phyloP scores from a whole-genome alignment of 2,329 filamentous ascomycete species.

The Anthostomella pinea region DNA sequence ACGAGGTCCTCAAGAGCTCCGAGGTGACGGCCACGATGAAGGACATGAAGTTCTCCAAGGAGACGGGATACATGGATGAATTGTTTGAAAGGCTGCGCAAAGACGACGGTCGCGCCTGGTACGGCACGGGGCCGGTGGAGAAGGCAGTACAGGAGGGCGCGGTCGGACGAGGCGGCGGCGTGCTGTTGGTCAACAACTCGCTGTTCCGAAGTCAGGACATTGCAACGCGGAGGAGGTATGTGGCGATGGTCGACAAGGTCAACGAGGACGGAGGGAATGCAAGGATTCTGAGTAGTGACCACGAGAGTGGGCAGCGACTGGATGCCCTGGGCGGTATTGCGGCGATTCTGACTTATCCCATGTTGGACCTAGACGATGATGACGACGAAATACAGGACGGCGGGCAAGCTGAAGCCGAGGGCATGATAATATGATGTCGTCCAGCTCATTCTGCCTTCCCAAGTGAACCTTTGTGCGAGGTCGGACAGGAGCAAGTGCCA shows the following conservation, averaged over 20 bases:
- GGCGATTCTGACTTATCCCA: conserved; percentile 84
- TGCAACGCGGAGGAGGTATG: conserved; percentile 73
- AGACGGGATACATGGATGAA: conserved; percentile 80
- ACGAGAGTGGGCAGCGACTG: conserved; percentile 86
- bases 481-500: too few relatives aligned
- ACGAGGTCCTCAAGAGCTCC: conserved; percentile 79
- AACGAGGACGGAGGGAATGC: conserved; percentile 82
- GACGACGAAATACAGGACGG: conserved; percentile 38
- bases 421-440: conserved; percentile 27
- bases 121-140: conserved; percentile 79
- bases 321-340: conserved; percentile 85
- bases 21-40: conserved; percentile 75
- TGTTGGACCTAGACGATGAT: conserved; percentile 73
- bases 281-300: conserved; percentile 84
- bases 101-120: conserved; percentile 88
- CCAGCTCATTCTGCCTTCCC: too few relatives aligned
- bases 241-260: conserved; percentile 84
- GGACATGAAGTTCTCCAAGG: conserved; percentile 83
- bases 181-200: conserved; percentile 81
- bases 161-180: conserved; percentile 80
- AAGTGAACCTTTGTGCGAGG: too few relatives aligned
- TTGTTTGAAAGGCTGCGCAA: conserved; percentile 75
- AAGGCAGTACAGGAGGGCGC: conserved; percentile 82
- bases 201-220: conserved; percentile 84
- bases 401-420: conserved; percentile 23